Conservation (phyloP, 352 stramenopile species). For the Phytopythium oedochilum region DNA sequence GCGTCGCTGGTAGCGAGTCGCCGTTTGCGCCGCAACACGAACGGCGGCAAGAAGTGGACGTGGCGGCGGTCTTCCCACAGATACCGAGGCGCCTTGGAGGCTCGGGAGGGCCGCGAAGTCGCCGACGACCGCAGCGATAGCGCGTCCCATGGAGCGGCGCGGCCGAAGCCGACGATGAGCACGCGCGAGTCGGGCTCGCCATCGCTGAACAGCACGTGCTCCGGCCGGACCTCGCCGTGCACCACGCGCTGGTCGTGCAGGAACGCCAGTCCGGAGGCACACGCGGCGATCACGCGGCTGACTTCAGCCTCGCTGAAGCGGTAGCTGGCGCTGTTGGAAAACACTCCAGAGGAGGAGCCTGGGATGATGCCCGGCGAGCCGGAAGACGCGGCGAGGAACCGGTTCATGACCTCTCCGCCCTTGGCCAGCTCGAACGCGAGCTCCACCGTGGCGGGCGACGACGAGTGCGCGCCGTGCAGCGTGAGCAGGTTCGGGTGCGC, state of each 20-base stretch:
- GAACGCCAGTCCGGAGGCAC: constrained; percentile 42
- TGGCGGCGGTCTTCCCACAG: constrained; percentile 60
- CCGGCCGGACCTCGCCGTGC: constrained; percentile 63
- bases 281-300: constrained; percentile 41
- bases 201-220: constrained; percentile 75
- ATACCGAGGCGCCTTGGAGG: constrained; percentile 12
- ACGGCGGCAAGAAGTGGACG: constrained; percentile 61
- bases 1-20: neutral
- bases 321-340: constrained; percentile 10
- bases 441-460: constrained; percentile 36
- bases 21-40: constrained; percentile 25
- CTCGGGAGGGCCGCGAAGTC: neutral
- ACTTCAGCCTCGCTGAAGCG: constrained; percentile 46
- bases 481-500: constrained; percentile 61
- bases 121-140: constrained; percentile 21
- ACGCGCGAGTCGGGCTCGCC: constrained; percentile 56
- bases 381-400: constrained; percentile 15
- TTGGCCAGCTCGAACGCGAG: constrained; percentile 73
- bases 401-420: constrained; percentile 54
- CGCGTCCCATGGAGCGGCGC: constrained; percentile 38
- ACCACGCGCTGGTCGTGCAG: constrained; percentile 48
- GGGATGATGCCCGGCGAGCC: neutral
- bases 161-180: constrained; percentile 61
- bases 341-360: neutral
- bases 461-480: constrained; percentile 55